Conservation (phyloP, 1,284 basidiomycete species). For the Ceratobasidium sp. region DNA sequence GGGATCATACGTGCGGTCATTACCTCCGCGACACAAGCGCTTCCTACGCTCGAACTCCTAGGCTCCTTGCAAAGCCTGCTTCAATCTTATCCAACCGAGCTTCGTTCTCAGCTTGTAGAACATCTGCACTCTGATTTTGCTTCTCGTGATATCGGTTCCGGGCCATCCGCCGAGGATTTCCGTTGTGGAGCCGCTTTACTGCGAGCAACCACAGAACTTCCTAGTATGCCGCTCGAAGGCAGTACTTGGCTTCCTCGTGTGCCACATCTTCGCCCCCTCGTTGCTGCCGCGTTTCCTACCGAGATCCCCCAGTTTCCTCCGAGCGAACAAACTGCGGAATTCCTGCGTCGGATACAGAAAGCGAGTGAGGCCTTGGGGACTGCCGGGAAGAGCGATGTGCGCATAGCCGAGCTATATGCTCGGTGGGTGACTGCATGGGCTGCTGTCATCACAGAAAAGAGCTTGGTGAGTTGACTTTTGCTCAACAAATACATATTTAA, state of each 20-base stretch:
- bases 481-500: neutral
- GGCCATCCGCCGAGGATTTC: constrained; percentile 26
- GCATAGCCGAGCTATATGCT: constrained; percentile 66
- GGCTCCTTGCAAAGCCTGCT: constrained; percentile 69
- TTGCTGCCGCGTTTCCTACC: constrained; percentile 54
- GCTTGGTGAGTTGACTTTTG: constrained; percentile 65
- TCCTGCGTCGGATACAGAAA: constrained; percentile 69
- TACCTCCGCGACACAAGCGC: constrained; percentile 60
- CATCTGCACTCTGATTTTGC: constrained; percentile 66
- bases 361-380: constrained; percentile 72
- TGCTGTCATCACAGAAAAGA: constrained; percentile 64
- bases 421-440: constrained; percentile 73
- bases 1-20: constrained; percentile 80
- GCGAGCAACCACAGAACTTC: constrained; percentile 30
- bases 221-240: constrained; percentile 6
- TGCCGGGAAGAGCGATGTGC: constrained; percentile 50
- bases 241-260: constrained; percentile 35
- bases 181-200: constrained; percentile 31
- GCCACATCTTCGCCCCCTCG: constrained; percentile 44
- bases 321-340: constrained; percentile 55
- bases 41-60: constrained; percentile 73
- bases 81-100: constrained; percentile 68
- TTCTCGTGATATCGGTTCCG: constrained; percentile 63
- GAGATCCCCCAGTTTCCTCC: constrained; percentile 53
- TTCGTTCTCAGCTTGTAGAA: constrained; percentile 67